Evolutionary conservation across 2,329 filamentous ascomycete species (phyloP).

Genomic region (Trichophyton schoenleinii): DNA sequence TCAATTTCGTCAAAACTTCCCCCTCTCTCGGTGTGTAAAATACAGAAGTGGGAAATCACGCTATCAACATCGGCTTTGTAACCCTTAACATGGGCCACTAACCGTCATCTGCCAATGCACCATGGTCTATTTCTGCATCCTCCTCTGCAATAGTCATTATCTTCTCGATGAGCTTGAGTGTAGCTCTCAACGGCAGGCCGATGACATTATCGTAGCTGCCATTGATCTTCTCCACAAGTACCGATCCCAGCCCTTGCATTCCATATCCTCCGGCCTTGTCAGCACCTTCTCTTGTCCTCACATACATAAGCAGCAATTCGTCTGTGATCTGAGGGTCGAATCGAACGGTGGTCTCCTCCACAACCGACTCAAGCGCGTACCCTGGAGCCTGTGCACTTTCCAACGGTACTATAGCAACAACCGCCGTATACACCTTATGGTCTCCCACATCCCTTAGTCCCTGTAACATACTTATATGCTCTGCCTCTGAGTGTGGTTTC

Average conservation of each 20-base stretch:
- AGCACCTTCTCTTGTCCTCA: slow-evolving; percentile 68
- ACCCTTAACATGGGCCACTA: background rate
- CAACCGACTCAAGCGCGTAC: slow-evolving; percentile 66
- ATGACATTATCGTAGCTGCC: slow-evolving; percentile 91
- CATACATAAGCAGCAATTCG: slow-evolving; percentile 62
- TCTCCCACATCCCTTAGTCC: slow-evolving; percentile 61
- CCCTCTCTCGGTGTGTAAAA: background rate
- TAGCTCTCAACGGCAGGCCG: slow-evolving; percentile 68
- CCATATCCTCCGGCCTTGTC: slow-evolving; percentile 97
- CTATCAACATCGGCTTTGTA: background rate
- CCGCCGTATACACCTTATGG: slow-evolving; percentile 77
- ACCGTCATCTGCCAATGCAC: background rate
- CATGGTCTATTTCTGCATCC: slow-evolving; percentile 32
- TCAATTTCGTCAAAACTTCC: background rate
- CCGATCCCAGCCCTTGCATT: slow-evolving; percentile 74
- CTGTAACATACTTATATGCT: slow-evolving; percentile 76
- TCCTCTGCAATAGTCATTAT: slow-evolving; percentile 65
- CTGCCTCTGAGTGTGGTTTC: slow-evolving; percentile 70
- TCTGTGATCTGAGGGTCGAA: slow-evolving; percentile 68
- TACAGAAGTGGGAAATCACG: background rate
- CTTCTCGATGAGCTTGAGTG: slow-evolving; percentile 72
- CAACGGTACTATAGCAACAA: slow-evolving; percentile 71
- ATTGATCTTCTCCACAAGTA: slow-evolving; percentile 79
- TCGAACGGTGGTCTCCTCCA: slow-evolving; percentile 83
- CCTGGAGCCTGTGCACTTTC: slow-evolving; percentile 71